Conservation (phyloP, 2,329 filamentous ascomycete genomes). For the Coniella lustricola region DNA sequence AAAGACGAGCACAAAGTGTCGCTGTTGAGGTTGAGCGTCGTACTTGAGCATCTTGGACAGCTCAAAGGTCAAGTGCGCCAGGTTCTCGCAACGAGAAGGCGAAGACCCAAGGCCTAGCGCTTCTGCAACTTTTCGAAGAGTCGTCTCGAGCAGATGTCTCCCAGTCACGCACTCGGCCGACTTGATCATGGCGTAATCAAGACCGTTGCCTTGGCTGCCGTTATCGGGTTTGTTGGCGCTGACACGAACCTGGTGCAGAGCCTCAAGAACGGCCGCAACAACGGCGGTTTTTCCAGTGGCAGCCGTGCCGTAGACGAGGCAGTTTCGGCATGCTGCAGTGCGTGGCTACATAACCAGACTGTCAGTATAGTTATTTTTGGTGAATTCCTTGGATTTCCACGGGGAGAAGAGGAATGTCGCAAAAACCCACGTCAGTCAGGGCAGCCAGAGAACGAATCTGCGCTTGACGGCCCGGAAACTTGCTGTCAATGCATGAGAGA, state of each 20-base stretch:
- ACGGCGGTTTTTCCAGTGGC: constrained; percentile 81
- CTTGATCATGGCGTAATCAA: constrained; percentile 56
- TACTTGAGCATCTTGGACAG: constrained; percentile 57
- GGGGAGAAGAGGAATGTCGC: constrained; percentile 20
- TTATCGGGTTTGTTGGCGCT: constrained; percentile 40
- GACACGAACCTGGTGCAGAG: constrained; percentile 25
- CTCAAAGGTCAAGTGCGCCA: constrained; percentile 69
- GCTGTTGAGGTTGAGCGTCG: constrained; percentile 26
- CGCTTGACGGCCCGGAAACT: constrained; percentile 50
- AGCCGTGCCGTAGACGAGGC: constrained; percentile 78
- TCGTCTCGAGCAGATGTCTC: constrained; percentile 69
- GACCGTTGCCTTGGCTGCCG: constrained; percentile 46
- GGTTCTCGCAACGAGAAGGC: constrained; percentile 61
- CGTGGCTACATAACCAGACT: constrained; percentile 38
- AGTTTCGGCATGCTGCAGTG: constrained; percentile 62
- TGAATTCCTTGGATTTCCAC: background rate
- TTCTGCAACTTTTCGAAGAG: constrained; percentile 51
- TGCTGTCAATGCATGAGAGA: constrained; percentile 36
- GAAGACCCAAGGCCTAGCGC: constrained; percentile 33
- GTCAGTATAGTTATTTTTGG: constrained; percentile 12
- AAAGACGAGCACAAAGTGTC: constrained; percentile 73
- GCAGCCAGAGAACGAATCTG: constrained; percentile 54
- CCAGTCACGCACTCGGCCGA: constrained; percentile 72
- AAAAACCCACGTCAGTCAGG: constrained; percentile 41
- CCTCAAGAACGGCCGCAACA: constrained; percentile 52